phyloP scores from a whole-genome alignment of 805 yeast species.

The Wickerhamiella vanderwaltii region DNA sequence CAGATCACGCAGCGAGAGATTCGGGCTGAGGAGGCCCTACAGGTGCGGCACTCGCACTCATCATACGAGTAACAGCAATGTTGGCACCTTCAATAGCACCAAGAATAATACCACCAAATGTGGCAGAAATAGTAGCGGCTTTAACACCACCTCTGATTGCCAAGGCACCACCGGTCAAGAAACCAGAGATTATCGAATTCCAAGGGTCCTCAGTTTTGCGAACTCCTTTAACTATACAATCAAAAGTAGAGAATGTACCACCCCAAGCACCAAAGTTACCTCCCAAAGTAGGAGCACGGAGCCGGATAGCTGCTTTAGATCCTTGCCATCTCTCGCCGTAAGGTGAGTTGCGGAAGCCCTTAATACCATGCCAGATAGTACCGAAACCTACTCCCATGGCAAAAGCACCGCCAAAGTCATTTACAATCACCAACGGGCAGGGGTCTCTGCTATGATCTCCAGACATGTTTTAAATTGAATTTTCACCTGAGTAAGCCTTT shows the following conservation, averaged over 20 bases:
- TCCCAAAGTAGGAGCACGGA: conserved; percentile 97
- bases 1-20: background rate
- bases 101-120: conserved; percentile 91
- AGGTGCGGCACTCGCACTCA: conserved; percentile 28
- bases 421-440: conserved; percentile 90
- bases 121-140: conserved; percentile 91
- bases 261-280: conserved; percentile 99
- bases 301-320: conserved; percentile 77
- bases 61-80: conserved; percentile 80
- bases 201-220: conserved; percentile 98
- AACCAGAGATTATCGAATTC: conserved; percentile 96
- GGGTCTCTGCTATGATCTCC: conserved; percentile 99
- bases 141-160: conserved; percentile 99
- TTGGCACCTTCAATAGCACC: conserved; percentile 99
- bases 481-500: conserved; percentile 8
- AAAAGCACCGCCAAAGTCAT: conserved; percentile 98
- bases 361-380: conserved; percentile 96
- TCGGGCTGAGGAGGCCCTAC: conserved; percentile 1
- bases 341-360: conserved; percentile 97
- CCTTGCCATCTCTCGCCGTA: conserved; percentile 86
- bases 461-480: conserved; percentile 7
- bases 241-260: conserved; percentile 90
- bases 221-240: conserved; percentile 88
- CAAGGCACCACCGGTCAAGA: conserved; percentile 93
- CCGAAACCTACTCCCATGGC: conserved; percentile 99